phyloP scores from a whole-genome alignment of 2,329 filamentous ascomycete species.

The Colletotrichum liriopes region DNA sequence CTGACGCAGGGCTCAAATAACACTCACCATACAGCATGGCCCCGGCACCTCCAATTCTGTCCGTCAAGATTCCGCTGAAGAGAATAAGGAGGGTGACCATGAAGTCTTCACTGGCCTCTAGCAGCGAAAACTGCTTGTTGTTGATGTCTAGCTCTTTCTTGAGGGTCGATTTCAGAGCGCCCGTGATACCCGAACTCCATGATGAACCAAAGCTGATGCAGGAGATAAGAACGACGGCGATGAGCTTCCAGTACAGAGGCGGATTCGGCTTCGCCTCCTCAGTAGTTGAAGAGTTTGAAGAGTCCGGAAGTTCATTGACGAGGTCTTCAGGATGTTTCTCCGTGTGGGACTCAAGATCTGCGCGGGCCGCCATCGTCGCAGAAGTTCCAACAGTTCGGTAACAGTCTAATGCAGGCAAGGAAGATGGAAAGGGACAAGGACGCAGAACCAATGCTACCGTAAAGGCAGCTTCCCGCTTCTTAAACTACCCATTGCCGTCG shows the following conservation, averaged over 20 bases:
- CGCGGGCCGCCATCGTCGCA: conserved; percentile 21
- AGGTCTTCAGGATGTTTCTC: conserved; percentile 30
- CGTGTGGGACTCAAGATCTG: conserved; percentile 28
- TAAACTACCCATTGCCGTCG: conserved; percentile 7
- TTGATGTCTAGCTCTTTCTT: conserved; percentile 74
- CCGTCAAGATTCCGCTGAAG: conserved; percentile 69
- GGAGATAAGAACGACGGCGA: conserved; percentile 64
- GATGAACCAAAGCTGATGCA: conserved; percentile 72
- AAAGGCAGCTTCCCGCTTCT: not conserved
- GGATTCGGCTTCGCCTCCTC: conserved; percentile 28
- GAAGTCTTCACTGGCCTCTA: conserved; percentile 75
- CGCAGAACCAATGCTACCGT: not conserved
- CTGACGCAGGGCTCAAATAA: not conserved
- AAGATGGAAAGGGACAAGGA: not conserved
- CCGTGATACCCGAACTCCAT: conserved; percentile 74
- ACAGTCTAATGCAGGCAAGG: not conserved
- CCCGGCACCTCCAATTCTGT: conserved; percentile 72
- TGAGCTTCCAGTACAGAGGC: conserved; percentile 44
- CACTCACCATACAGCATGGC: conserved; percentile 42
- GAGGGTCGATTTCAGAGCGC: conserved; percentile 73
- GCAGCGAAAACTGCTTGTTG: conserved; percentile 72
- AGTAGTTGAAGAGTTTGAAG: conserved; percentile 6
- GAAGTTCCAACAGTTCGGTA: conserved; percentile 4
- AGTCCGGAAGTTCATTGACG: conserved; percentile 28
- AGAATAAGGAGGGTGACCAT: conserved; percentile 72